Conservation (phyloP, 345 rosid species). For the Citrus medica region DNA sequence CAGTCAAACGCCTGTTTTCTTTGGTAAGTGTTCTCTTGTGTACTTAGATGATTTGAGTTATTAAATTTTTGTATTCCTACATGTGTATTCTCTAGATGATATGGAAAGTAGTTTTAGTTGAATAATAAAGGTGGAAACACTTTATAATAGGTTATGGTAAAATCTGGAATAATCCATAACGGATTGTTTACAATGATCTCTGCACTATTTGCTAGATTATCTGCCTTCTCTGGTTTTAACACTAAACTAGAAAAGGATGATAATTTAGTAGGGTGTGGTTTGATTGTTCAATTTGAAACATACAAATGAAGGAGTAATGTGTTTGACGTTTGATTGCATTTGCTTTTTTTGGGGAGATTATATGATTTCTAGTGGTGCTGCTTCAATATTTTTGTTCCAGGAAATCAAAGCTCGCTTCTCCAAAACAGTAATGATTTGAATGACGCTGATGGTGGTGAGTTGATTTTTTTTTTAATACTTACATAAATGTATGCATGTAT, state of each 20-base stretch:
- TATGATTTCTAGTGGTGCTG: slow-evolving; percentile 1
- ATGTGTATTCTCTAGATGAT: background rate
- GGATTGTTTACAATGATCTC: background rate
- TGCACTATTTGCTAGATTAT: background rate
- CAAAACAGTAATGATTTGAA: slow-evolving; percentile 34
- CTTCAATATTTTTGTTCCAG: slow-evolving; percentile 25
- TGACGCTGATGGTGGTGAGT: slow-evolving; percentile 53
- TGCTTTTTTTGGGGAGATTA: background rate
- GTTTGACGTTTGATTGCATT: background rate
- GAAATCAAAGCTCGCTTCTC: slow-evolving; percentile 33
- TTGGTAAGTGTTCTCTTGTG: slow-evolving; percentile 36
- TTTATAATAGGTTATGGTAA: background rate
- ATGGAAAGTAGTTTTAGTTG: background rate
- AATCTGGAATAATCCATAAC: background rate
- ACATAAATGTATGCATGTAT: background rate
- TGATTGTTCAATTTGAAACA: background rate
- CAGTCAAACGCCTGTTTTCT: slow-evolving; percentile 35
- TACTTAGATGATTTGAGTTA: slow-evolving; percentile 6
- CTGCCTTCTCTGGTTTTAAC: background rate
- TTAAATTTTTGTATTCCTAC: background rate
- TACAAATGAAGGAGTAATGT: background rate
- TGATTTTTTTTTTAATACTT: background rate
- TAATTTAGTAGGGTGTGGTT: background rate
- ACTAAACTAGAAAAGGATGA: background rate
- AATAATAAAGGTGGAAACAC: background rate